phyloP scores from a whole-genome alignment of 2,329 filamentous ascomycete species.

The Penicillium sp. region DNA sequence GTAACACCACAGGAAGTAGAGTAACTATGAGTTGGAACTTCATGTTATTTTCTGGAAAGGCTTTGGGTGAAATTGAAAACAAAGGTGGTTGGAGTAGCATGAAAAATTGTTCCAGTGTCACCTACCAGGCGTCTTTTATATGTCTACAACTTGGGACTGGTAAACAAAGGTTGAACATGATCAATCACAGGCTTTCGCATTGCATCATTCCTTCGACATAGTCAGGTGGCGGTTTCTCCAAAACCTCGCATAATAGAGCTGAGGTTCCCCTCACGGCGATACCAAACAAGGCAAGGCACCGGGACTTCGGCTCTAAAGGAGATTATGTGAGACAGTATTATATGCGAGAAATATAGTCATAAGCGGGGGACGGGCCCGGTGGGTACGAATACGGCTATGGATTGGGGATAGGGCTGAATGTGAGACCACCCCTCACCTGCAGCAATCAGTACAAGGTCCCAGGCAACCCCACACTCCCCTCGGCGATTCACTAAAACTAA shows the following conservation, averaged over 20 bases:
- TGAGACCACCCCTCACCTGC: neutral
- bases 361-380: neutral
- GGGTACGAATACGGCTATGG: neutral
- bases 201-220: neutral
- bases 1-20: constrained; percentile 9
- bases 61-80: too few species aligned
- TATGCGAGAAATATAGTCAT: neutral
- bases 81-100: neutral
- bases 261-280: constrained; percentile 1
- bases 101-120: neutral
- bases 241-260: neutral
- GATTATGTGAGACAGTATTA: neutral
- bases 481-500: neutral
- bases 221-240: neutral
- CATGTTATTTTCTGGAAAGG: constrained; percentile 4
- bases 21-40: constrained; percentile 6
- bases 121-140: neutral
- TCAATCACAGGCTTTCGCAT: neutral
- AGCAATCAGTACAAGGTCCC: neutral
- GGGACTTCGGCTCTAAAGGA: neutral
- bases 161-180: neutral
- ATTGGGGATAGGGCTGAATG: neutral
- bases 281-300: neutral
- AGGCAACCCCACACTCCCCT: neutral
- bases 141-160: neutral